Conservation (phyloP, 768 basidiomycete genomes). For the Naematelia encephala region DNA sequence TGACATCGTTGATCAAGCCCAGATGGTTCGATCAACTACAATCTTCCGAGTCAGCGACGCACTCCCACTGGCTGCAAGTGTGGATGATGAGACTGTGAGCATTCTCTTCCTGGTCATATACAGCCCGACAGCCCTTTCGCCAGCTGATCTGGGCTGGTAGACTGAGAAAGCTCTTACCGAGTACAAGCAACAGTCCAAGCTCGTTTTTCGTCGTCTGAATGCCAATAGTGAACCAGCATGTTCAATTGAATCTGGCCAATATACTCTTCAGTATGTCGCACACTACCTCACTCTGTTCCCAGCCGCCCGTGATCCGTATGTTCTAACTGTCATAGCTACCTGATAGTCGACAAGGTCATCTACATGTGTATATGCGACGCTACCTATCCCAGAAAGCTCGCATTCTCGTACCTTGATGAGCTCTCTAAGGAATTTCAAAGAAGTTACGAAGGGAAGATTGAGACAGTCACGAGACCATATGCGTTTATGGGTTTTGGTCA, state of each 20-base stretch:
- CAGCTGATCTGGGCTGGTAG: conserved; percentile 53
- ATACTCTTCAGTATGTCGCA: conserved; percentile 83
- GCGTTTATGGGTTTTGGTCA: conserved; percentile 96
- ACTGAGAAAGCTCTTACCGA: conserved; percentile 91
- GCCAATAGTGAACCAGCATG: conserved; percentile 92
- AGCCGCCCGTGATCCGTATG: too few species aligned
- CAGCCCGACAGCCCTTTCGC: conserved; percentile 1
- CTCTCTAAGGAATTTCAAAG: conserved; percentile 91
- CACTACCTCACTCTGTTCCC: too few species aligned
- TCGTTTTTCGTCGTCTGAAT: conserved; percentile 90
- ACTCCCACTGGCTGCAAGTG: conserved; percentile 87
- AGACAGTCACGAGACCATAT: conserved; percentile 90
- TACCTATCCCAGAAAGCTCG: conserved; percentile 93
- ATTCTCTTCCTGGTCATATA: not conserved
- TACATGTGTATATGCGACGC: conserved; percentile 95
- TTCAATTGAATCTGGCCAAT: conserved; percentile 91
- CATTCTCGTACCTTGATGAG: conserved; percentile 96
- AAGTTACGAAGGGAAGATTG: conserved; percentile 90
- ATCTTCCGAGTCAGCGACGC: conserved; percentile 50
- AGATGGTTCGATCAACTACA: conserved; percentile 49
- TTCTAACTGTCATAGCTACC: conserved; percentile 59
- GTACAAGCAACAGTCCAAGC: conserved; percentile 96
- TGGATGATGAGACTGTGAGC: conserved; percentile 91
- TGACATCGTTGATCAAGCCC: not conserved
- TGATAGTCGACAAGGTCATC: conserved; percentile 88